A percentile compares a stretch with the other conserved stretches of the same genome.
Evolutionary conservation across 495 filamentous ascomycete species (phyloP).

Genomic region (Aspergillus ostianus): DNA sequence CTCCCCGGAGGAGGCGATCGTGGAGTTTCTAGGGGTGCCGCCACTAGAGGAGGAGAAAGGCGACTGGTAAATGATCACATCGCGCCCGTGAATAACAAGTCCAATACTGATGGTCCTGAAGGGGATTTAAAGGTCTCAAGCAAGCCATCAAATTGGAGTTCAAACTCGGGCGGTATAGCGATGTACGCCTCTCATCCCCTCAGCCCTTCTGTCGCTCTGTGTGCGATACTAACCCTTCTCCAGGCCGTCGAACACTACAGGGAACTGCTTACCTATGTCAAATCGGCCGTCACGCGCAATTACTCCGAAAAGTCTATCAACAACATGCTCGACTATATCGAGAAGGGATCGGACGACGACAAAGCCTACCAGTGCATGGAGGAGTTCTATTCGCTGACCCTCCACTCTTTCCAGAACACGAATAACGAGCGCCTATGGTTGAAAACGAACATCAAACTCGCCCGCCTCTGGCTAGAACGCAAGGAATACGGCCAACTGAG

Average conservation of each 20-base stretch:
- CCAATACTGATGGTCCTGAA: conserved; percentile 30
- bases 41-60: conserved; percentile 84
- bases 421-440: conserved; percentile 98
- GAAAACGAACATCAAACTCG: conserved; percentile 97
- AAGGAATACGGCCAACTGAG: conserved; percentile 81
- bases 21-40: conserved; percentile 86
- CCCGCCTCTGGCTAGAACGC: conserved; percentile 83
- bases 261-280: conserved; percentile 96
- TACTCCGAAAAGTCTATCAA: conserved; percentile 99
- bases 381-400: conserved; percentile 89
- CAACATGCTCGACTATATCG: conserved; percentile 98
- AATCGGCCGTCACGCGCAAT: conserved; percentile 93
- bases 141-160: conserved; percentile 98
- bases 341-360: conserved; percentile 83
- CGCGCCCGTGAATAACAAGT: neutral
- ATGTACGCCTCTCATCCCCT: conserved; percentile 52
- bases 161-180: conserved; percentile 76
- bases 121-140: conserved; percentile 96
- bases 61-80: conserved; percentile 64
- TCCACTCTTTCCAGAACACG: conserved; percentile 91
- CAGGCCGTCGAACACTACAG: conserved; percentile 94
- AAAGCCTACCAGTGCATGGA: conserved; percentile 85
- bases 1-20: conserved; percentile 83
- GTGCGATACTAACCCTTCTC: conserved; percentile 16
- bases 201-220: neutral